phyloP scores from a whole-genome alignment of 306 rosid species.

The Prunus mongolica region DNA sequence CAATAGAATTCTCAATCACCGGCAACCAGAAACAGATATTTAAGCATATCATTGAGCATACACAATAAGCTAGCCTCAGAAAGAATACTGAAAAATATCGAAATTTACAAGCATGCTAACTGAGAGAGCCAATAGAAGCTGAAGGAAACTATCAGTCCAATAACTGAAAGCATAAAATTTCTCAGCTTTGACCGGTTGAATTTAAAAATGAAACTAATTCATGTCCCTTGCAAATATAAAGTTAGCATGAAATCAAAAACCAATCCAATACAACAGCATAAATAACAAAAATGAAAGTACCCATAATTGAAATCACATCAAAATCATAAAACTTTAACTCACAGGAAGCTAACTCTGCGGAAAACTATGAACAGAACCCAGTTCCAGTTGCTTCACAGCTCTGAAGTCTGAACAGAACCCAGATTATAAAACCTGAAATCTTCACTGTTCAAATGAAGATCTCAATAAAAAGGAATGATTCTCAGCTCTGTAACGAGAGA shows the following conservation, averaged over 20 bases:
- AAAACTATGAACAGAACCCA: not conserved
- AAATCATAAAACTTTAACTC: conserved; percentile 4
- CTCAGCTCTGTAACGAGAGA: conserved; percentile 18
- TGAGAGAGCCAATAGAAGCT: not conserved
- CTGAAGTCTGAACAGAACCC: conserved; percentile 9
- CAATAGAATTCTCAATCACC: conserved; percentile 1
- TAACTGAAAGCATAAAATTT: not conserved
- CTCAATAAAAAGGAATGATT: conserved; percentile 28
- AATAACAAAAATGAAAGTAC: conserved; percentile 5
- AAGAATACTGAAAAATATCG: not conserved
- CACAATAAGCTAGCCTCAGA: not conserved
- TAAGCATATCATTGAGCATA: not conserved
- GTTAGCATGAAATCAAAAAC: conserved; percentile 1
- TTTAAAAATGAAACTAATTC: not conserved
- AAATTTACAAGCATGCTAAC: not conserved
- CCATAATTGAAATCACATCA: conserved; percentile 16
- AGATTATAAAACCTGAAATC: conserved; percentile 22
- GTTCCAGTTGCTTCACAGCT: conserved; percentile 1
- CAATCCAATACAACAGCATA: conserved; percentile 13
- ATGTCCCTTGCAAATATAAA: not conserved
- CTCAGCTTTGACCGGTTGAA: not conserved
- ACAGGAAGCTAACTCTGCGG: conserved; percentile 5
- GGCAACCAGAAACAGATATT: not conserved
- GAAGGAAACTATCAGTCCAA: not conserved
- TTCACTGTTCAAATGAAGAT: conserved; percentile 28